Base-by-base conservation (phyloP, 441 rosid genomes). In the Euphorbia celastroides region DNA sequence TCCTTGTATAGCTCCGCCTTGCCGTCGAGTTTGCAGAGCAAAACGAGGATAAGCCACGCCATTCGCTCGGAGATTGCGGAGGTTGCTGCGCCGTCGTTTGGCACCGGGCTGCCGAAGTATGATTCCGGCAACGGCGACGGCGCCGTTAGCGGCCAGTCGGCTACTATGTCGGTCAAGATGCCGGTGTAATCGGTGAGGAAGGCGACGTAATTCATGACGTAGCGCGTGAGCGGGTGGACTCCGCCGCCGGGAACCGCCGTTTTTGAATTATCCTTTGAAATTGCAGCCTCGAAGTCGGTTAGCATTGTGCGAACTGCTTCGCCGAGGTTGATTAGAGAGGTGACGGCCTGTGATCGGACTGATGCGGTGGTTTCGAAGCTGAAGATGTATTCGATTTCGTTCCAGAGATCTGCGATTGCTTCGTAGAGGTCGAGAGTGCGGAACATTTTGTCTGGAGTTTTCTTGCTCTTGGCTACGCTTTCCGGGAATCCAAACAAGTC, bases 11-110 rank as follows among this genome's bases (percentile, higher is more conserved):
- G 70, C 71, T 77, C 78, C 5, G 94, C 86, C 68, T 75, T 87
- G 17, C 81, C 75, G 79, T 93, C 96, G 64, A 93, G 78, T 72
- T 93, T 90, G 78, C 97, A 90, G 5, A 93, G 79, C 36, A 86
- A 51, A 56, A 93, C 78, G 65, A 93, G 91, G 25, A 86, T 54
- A 3, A 90, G 74, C 97, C 98, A 90, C 2, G 92, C 88, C 5
- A 93, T 19, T 52, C 88, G 75, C 28, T 65, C 62, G 0, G 92
- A 70, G 11, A 87, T 61, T n/a, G 86, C 69, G 42, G 91, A 80
- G 27, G 84, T 48, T 2, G 22, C 50, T 22, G 46, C 9, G 65
- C 60, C 76, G 13, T 71, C 75, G 8, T 72, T 70, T 3, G 64
- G 44, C 23, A 57, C 70, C 17, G 75, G 77, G 30, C 78, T 78